phyloP scores from a whole-genome alignment of 306 rosid species.

The Pueraria montana region DNA sequence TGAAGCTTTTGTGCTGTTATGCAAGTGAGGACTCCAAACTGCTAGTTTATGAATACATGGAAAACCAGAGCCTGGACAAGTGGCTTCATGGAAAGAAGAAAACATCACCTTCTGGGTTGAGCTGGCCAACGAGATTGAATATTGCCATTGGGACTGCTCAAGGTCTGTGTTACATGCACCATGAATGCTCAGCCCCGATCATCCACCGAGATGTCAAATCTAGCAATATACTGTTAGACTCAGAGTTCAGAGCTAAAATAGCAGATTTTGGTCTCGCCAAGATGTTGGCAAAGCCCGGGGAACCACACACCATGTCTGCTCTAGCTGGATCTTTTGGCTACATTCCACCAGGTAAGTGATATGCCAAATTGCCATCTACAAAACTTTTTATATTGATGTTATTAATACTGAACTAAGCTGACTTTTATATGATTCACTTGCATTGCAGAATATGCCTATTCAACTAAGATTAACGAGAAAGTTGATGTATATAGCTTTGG shows the following conservation, averaged over 20 bases:
- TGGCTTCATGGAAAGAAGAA: constrained; percentile 78
- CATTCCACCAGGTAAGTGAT: constrained; percentile 82
- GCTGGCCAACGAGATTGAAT: constrained; percentile 82
- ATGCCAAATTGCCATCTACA: not conserved
- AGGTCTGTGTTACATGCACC: constrained; percentile 91
- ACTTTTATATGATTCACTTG: constrained; percentile 24
- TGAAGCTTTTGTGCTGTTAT: constrained; percentile 83
- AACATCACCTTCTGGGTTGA: constrained; percentile 53
- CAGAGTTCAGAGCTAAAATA: constrained; percentile 74
- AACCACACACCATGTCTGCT: constrained; percentile 58
- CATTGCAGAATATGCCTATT: constrained; percentile 77
- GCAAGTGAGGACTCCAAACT: constrained; percentile 76
- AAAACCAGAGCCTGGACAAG: constrained; percentile 78
- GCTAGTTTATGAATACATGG: constrained; percentile 92
- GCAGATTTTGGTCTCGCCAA: constrained; percentile 98
- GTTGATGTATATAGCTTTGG: constrained; percentile 87
- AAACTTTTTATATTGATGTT: not conserved
- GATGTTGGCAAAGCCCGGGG: constrained; percentile 68
- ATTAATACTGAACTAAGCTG: constrained; percentile 7
- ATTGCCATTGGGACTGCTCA: constrained; percentile 89
- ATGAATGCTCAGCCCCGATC: constrained; percentile 78
- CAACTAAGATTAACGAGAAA: constrained; percentile 75
- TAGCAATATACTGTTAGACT: constrained; percentile 86
- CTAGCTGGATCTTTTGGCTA: constrained; percentile 93
- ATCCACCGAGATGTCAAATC: constrained; percentile 92